These are phyloP conservation scores for Nakazawaea holstii DNA, from an alignment of 805 yeast genomes.

Conservation along the genomic window DNA sequence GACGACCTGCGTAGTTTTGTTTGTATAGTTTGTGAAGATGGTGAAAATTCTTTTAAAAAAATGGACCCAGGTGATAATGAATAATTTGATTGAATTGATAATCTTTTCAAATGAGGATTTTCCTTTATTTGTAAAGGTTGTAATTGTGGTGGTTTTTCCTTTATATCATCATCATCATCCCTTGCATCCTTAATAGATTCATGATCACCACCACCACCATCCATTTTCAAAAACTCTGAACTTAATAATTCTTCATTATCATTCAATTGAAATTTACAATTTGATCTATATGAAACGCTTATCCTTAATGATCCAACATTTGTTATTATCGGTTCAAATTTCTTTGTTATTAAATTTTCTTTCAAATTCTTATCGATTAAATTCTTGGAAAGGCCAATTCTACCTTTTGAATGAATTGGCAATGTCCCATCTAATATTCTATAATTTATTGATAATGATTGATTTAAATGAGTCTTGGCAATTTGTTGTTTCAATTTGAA, in stretches of 20 bases:
- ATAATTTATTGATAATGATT: constrained; percentile 45
- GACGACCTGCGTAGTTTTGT: constrained; percentile 10
- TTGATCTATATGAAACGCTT: constrained; percentile 74
- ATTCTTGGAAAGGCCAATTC: constrained; percentile 75
- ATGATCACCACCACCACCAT: constrained; percentile 17
- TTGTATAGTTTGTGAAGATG: background rate
- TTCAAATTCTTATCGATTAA: constrained; percentile 2
- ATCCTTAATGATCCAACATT: constrained; percentile 68
- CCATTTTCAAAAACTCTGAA: constrained; percentile 48
- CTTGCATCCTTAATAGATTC: background rate
- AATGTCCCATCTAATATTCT: constrained; percentile 71
- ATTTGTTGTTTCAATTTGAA: constrained; percentile 49
- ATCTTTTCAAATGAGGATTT: constrained; percentile 9
- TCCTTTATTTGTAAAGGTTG: constrained; percentile 11
- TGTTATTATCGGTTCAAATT: constrained; percentile 67
- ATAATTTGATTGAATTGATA: constrained; percentile 13
- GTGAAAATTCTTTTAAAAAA: constrained; percentile 15
- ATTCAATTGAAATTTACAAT: constrained; percentile 60
- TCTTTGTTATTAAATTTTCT: constrained; percentile 51
- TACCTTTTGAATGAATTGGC: constrained; percentile 74
- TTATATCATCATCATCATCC: background rate
- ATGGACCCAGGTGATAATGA: constrained; percentile 14
- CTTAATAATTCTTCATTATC: constrained; percentile 64
- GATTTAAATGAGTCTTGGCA: constrained; percentile 24
- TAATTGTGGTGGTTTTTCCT: constrained; percentile 9